These are phyloP conservation scores for Magnaporthiopsis incrustans DNA, from an alignment of 2,329 filamentous ascomycete species.

Conservation along the genomic window DNA sequence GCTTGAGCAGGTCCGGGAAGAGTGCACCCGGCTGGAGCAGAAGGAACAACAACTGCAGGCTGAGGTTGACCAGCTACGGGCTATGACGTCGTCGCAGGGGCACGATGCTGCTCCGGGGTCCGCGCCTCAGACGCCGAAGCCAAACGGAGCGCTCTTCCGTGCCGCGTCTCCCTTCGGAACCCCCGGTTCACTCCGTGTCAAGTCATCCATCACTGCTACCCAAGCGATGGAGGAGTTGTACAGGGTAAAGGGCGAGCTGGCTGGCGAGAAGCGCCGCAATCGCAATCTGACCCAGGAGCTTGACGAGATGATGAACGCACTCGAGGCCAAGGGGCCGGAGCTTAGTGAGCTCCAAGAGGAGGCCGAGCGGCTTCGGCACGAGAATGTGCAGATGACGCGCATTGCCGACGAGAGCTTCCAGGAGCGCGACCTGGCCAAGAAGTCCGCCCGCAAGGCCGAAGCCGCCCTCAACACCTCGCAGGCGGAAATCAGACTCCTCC, in stretches of 20 bases:
- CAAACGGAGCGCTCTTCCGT: constrained; percentile 48
- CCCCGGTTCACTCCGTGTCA: constrained; percentile 48
- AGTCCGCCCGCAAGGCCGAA: constrained; percentile 71
- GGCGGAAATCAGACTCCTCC: constrained; percentile 68
- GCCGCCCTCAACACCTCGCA: constrained; percentile 56
- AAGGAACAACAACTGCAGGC: constrained; percentile 41
- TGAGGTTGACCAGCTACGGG: constrained; percentile 46
- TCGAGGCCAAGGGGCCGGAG: constrained; percentile 82
- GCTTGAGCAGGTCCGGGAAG: constrained; percentile 45
- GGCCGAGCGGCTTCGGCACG: constrained; percentile 68
- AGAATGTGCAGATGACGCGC: constrained; percentile 77
- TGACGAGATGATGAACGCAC: constrained; percentile 75
- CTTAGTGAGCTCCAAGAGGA: constrained; percentile 79
- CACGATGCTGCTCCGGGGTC: constrained; percentile 33
- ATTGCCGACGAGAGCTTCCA: constrained; percentile 75
- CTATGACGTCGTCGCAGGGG: constrained; percentile 32
- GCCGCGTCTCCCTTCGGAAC: constrained; percentile 56
- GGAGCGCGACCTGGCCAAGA: constrained; percentile 71
- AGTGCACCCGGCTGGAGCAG: constrained; percentile 37
- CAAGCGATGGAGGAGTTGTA: constrained; percentile 58
- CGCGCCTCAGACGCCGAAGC: constrained; percentile 51
- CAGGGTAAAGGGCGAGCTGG: constrained; percentile 63
- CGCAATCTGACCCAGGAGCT: constrained; percentile 68
- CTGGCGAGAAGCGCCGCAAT: constrained; percentile 64
- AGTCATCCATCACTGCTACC: constrained; percentile 48